These are phyloP conservation scores for Verticillium klebahnii DNA, from an alignment of 2,329 filamentous ascomycete genomes.

Conservation along the genomic window DNA sequence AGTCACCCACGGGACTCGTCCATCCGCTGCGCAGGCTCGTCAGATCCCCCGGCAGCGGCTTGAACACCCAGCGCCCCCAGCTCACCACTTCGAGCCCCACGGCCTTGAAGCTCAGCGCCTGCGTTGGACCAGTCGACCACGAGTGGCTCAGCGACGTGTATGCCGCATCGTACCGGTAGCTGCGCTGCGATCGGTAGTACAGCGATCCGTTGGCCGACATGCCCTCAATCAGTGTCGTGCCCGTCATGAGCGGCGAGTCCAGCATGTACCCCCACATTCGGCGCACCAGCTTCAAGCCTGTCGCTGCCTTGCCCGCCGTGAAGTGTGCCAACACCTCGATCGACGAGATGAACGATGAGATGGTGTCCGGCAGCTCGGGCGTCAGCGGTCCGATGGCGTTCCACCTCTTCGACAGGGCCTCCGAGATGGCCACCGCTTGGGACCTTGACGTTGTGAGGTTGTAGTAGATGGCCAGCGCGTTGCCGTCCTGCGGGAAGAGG, in stretches of 20 bases:
- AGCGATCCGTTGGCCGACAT: slow-evolving; percentile 29
- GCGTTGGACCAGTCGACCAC: slow-evolving; percentile 26
- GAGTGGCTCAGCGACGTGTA: slow-evolving; percentile 29
- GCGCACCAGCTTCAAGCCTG: slow-evolving; percentile 23
- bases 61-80: slow-evolving; percentile 21
- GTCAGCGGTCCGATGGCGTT: slow-evolving; percentile 22
- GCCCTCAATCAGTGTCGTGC: slow-evolving; percentile 29
- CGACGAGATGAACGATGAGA: slow-evolving; percentile 28
- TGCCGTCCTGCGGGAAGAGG: slow-evolving; percentile 45
- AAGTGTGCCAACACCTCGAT: slow-evolving; percentile 29
- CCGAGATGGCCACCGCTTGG: slow-evolving; percentile 14
- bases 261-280: slow-evolving; percentile 24
- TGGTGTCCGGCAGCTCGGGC: slow-evolving; percentile 27
- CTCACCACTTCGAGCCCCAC: slow-evolving; percentile 19
- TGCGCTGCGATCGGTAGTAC: slow-evolving; percentile 24
- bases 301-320: slow-evolving; percentile 12
- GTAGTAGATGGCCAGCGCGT: slow-evolving; percentile 38
- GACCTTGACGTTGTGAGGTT: slow-evolving; percentile 12
- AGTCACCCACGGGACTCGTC: slow-evolving; percentile 12
- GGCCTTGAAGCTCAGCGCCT: slow-evolving; percentile 18
- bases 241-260: slow-evolving; percentile 25
- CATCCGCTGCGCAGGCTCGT: slow-evolving; percentile 15
- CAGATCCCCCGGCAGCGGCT: slow-evolving; percentile 16
- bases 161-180: slow-evolving; percentile 24
- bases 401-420: slow-evolving; percentile 17